These are phyloP conservation scores for Sorghum bicolor DNA, from an alignment of 176 grass and related monocot genomes.

Conservation along the genomic window DNA sequence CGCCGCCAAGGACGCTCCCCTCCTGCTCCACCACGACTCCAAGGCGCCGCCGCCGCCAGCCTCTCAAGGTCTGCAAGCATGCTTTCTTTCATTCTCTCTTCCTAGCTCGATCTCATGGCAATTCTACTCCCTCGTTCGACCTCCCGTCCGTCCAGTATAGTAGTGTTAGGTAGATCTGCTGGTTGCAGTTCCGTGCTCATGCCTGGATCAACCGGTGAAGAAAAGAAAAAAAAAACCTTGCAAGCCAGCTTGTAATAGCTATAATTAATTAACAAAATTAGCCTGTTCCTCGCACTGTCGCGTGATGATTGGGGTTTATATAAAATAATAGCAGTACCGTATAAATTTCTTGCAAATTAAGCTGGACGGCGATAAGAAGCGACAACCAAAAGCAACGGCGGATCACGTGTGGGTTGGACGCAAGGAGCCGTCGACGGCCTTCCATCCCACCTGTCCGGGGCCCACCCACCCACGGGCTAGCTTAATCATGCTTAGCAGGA, in stretches of 20 bases:
- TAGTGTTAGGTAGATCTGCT: conserved; percentile 11
- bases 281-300: not conserved
- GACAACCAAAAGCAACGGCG: conserved; percentile 37
- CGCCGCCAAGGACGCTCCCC: conserved; percentile 43
- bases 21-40: conserved; percentile 53
- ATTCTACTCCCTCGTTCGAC: not conserved
- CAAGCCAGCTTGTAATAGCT: not conserved
- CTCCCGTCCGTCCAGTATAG: not conserved
- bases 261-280: not conserved
- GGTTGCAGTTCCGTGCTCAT: not conserved
- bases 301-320: conserved; percentile 22
- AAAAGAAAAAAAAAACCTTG: not conserved
- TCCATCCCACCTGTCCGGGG: conserved; percentile 34
- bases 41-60: conserved; percentile 24
- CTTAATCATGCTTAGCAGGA: conserved; percentile 6
- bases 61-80: conserved; percentile 34
- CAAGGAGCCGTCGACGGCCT: conserved; percentile 43
- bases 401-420: conserved; percentile 56
- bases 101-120: not conserved
- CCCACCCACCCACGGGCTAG: conserved; percentile 23
- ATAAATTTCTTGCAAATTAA: conserved; percentile 11
- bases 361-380: conserved; percentile 14
- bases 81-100: not conserved
- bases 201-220: not conserved
- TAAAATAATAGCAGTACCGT: not conserved